Evolutionary conservation across 2,329 filamentous ascomycete species (phyloP), one percentile per base, ranked within the genome.

Genomic region (Rhynchosporium agropyri): DNA sequence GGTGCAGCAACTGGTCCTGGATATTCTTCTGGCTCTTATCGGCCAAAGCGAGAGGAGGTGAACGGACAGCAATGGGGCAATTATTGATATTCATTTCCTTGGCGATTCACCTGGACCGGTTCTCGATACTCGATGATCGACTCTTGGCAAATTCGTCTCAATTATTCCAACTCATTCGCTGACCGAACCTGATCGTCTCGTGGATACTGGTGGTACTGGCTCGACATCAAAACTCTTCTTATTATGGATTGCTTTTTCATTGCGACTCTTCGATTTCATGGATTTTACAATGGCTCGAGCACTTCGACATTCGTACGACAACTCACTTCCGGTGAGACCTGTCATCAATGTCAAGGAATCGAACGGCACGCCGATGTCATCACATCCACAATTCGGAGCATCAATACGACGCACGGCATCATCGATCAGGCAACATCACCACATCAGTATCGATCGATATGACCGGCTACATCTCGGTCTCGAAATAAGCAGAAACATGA

Each of bases 1-100:
- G 86, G 86, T 82, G 83, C 80, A 80, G 81, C 81, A 77, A 72
- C 69, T 71, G 75, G 73, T 68, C 77, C 75, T 76, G 76, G 77
- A 77, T 78, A 71, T 67, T 73, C 74, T 70, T 74, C 78, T 77
- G 74, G 76, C 73, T 76, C 76, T 76, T 78, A 81, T 75, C 80
- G 79, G 77, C 76, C 79, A 76, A 82, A 79, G 78, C 79, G 78
- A 76, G 80, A 82, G 72, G 79, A 82, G 75, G 68, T 71, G 62
- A 68, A 61, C 65, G 78, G 78, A 66, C 71, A 73, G 65, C 70
- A 71, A 68, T 72, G 70, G 70, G 33, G 6, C 5, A 36, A 36
- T 10, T 72, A 73, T 70, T 74, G 72, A 75, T 20, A 1, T 70
- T 66, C 53, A 61, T 71, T 70, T 69, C 65, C 60, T 63, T 68